phyloP scores from a whole-genome alignment of 805 yeast species.

The Ogataea nonfermentans region DNA sequence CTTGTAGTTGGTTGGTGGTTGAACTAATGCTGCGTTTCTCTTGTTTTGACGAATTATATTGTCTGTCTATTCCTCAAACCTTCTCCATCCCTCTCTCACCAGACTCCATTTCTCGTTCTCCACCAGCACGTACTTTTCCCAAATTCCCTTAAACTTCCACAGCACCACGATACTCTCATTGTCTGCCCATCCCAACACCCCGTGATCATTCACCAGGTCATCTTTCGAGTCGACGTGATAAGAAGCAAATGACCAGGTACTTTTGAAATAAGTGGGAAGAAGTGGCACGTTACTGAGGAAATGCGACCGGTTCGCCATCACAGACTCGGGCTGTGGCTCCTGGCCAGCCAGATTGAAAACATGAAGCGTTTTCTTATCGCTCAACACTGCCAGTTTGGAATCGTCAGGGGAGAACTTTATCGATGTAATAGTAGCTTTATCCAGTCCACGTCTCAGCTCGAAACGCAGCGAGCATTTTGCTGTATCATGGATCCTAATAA shows the following conservation, averaged over 20 bases:
- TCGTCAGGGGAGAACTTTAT: conserved; percentile 83
- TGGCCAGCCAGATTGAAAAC: conserved; percentile 55
- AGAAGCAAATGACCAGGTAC: conserved; percentile 87
- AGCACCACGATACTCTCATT: conserved; percentile 71
- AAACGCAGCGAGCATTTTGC: conserved; percentile 65
- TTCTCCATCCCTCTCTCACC: conserved; percentile 70
- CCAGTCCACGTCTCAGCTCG: conserved; percentile 89
- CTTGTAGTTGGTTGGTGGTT: neutral
- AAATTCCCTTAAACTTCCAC: conserved; percentile 70
- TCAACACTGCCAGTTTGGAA: conserved; percentile 72
- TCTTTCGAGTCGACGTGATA: conserved; percentile 47
- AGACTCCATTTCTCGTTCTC: conserved; percentile 57
- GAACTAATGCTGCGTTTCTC: too few species aligned
- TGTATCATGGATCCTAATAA: conserved; percentile 71
- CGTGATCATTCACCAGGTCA: conserved; percentile 35
- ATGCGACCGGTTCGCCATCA: conserved; percentile 55
- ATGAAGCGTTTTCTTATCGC: conserved; percentile 89
- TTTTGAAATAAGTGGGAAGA: conserved; percentile 64
- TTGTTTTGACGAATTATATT: too few species aligned
- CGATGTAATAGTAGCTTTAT: conserved; percentile 75
- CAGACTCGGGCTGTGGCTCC: conserved; percentile 23
- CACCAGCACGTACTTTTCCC: conserved; percentile 83
- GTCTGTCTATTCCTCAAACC: conserved; percentile 39
- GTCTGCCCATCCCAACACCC: conserved; percentile 71
- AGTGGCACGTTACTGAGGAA: conserved; percentile 59